Conservation (phyloP, 164 flowering plant species). For the Stephania cephalantha region DNA sequence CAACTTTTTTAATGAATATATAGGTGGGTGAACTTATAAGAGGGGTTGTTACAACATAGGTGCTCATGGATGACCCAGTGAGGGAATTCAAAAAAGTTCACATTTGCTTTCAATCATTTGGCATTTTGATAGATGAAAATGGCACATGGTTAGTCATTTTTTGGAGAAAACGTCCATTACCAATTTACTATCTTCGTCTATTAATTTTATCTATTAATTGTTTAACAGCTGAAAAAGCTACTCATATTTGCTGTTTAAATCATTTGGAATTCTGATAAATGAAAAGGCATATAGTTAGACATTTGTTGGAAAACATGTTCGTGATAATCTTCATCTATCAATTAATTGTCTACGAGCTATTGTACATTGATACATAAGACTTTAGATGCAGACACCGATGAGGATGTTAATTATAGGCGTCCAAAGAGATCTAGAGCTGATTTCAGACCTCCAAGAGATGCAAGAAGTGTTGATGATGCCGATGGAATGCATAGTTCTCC, state of each 20-base stretch:
- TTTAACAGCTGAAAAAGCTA: too few species aligned
- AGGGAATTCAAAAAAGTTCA: neutral
- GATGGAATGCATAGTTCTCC: slow-evolving; percentile 84
- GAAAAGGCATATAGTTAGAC: neutral
- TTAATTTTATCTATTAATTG: too few species aligned
- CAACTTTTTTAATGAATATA: too few species aligned
- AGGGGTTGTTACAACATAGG: too few species aligned
- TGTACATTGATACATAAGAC: neutral
- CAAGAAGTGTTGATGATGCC: slow-evolving; percentile 52
- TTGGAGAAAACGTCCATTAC: too few species aligned
- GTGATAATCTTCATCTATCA: neutral
- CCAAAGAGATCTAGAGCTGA: slow-evolving; percentile 76
- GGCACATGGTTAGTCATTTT: too few species aligned
- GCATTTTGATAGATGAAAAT: too few species aligned
- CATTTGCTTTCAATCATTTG: too few species aligned
- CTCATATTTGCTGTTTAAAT: neutral
- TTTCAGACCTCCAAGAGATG: slow-evolving; percentile 48
- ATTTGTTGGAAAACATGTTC: neutral
- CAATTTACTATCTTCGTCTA: too few species aligned
- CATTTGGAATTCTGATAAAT: neutral
- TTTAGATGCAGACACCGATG: slow-evolving; percentile 71
- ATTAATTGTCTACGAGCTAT: neutral
- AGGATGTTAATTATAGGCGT: slow-evolving; percentile 63
- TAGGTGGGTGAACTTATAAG: too few species aligned
- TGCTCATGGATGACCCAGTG: neutral